Percentiles rank a stretch among this genome's conserved stretches.
Conservation (phyloP, 2,329 filamentous ascomycete genomes). For the Penicillium frequentans region DNA sequence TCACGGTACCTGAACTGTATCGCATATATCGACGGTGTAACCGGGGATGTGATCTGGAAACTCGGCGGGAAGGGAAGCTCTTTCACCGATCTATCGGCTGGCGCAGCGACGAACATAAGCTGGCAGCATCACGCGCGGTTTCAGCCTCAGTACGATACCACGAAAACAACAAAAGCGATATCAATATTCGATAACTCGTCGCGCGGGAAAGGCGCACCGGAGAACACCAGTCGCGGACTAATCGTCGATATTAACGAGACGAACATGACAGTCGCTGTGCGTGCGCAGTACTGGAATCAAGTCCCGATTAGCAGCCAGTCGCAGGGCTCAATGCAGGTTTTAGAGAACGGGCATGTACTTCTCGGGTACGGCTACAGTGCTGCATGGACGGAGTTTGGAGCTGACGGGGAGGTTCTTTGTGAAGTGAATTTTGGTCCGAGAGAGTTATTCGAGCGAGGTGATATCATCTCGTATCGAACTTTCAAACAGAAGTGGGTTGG, state of each 20-base stretch:
- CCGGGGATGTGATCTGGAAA: conserved; percentile 52
- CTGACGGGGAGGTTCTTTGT: conserved; percentile 48
- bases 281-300: conserved; percentile 42
- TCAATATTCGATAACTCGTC: conserved; percentile 46
- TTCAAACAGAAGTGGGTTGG: conserved; percentile 57
- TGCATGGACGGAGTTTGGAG: conserved; percentile 54
- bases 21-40: conserved; percentile 43
- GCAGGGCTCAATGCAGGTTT: conserved; percentile 47
- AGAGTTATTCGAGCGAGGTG: conserved; percentile 34
- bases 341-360: conserved; percentile 47
- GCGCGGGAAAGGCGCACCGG: conserved; percentile 18
- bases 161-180: conserved; percentile 21
- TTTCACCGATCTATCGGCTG: conserved; percentile 43
- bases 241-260: conserved; percentile 43
- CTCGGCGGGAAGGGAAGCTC: conserved; percentile 50
- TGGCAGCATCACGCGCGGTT: conserved; percentile 57
- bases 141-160: conserved; percentile 22
- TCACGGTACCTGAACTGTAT: conserved; percentile 38
- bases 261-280: conserved; percentile 46
- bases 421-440: conserved; percentile 50
- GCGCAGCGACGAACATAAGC: conserved; percentile 48
- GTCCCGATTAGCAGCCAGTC: conserved; percentile 40
- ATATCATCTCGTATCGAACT: conserved; percentile 52
- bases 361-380: conserved; percentile 53
- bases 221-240: conserved; percentile 44